These are phyloP conservation scores for Phytopythium aichiense DNA, from an alignment of 352 stramenopile species.

Conservation along the genomic window DNA sequence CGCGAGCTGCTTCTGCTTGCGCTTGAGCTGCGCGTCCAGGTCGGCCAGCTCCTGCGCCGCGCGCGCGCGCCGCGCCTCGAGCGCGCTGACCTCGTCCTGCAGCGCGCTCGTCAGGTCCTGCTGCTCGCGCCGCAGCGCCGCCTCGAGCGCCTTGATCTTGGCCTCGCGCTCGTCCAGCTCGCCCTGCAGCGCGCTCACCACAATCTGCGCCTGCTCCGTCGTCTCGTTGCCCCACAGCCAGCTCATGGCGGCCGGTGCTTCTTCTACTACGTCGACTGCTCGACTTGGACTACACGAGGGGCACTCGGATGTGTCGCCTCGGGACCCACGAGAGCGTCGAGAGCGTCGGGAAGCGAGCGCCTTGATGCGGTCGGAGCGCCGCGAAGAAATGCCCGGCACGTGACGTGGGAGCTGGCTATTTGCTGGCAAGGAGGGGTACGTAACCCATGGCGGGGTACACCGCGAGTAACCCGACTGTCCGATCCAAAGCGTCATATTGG, in stretches of 20 bases:
- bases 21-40: slow-evolving; percentile 50
- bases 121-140: slow-evolving; percentile 69
- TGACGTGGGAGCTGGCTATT: slow-evolving; percentile 2
- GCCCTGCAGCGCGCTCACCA: slow-evolving; percentile 74
- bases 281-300: no score
- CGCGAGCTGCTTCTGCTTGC: slow-evolving; percentile 59
- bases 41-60: slow-evolving; percentile 39
- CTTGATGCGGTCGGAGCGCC: neutral
- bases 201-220: slow-evolving; percentile 81
- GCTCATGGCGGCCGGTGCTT: slow-evolving; percentile 32
- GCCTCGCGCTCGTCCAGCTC: slow-evolving; percentile 78
- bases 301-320: no score
- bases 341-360: no score
- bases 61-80: slow-evolving; percentile 43
- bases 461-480: no score
- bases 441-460: no score
- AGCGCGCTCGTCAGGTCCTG: slow-evolving; percentile 57
- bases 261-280: no score
- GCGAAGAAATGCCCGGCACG: neutral
- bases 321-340: no score
- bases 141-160: slow-evolving; percentile 78
- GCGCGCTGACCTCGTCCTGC: slow-evolving; percentile 60
- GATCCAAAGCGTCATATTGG: no score
- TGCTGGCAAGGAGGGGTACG: no score
- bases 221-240: slow-evolving; percentile 86